These are phyloP conservation scores for Schizopora paradoxa DNA, from an alignment of 1,284 basidiomycete genomes.

Conservation along the genomic window DNA sequence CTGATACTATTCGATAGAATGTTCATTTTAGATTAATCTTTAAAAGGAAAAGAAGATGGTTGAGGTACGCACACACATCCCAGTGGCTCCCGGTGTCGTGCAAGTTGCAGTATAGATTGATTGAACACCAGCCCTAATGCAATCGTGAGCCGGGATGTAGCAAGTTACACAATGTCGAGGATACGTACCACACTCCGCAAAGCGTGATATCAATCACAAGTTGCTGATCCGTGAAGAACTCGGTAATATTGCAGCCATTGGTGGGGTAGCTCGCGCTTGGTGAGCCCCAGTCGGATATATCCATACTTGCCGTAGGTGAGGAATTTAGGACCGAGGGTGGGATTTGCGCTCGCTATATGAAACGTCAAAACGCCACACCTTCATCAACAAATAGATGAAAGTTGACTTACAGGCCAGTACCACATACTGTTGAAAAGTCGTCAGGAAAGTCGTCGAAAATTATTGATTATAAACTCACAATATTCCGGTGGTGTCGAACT, in stretches of 20 bases:
- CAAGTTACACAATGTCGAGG: neutral
- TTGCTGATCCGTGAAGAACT: constrained; percentile 48
- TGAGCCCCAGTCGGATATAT: constrained; percentile 46
- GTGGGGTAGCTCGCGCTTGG: constrained; percentile 49
- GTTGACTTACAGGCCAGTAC: constrained; percentile 65
- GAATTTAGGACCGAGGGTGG: constrained; percentile 37
- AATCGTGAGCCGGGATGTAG: too few species aligned
- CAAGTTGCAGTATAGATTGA: constrained; percentile 20
- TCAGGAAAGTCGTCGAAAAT: constrained; percentile 15
- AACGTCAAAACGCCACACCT: neutral
- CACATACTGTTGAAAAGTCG: constrained; percentile 53
- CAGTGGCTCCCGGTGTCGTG: constrained; percentile 17
- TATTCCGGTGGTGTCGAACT: constrained; percentile 56
- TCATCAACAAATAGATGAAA: too few species aligned
- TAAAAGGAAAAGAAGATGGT: neutral
- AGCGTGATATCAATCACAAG: constrained; percentile 54
- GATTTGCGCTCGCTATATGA: constrained; percentile 20
- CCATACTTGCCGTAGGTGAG: constrained; percentile 39
- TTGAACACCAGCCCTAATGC: constrained; percentile 20
- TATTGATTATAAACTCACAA: constrained; percentile 40
- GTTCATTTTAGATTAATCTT: neutral
- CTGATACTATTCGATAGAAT: constrained; percentile 12
- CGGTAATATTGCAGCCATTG: constrained; percentile 38
- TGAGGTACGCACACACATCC: constrained; percentile 17
- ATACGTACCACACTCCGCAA: constrained; percentile 45